Evolutionary conservation across 805 yeast genomes (phyloP).

Genomic region (Candida caryicola): DNA sequence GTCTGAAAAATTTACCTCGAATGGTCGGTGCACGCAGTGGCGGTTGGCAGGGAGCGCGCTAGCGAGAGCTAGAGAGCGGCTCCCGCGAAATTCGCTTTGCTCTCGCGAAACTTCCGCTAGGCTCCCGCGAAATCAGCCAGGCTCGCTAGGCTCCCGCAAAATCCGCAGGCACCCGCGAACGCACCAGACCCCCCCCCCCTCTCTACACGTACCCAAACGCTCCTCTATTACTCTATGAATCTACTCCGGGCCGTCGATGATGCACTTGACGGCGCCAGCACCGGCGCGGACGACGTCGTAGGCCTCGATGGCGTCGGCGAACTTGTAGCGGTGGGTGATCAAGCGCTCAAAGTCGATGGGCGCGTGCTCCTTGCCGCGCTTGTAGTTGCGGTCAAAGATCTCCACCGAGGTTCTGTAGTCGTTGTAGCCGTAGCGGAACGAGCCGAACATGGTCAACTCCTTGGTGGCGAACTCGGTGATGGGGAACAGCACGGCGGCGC

Average conservation of each 20-base stretch:
- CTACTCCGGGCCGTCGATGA: conserved; percentile 74
- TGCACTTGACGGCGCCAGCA: conserved; percentile 68
- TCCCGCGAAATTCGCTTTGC: too few species aligned
- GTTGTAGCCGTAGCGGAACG: conserved; percentile 76
- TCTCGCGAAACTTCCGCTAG: too few species aligned
- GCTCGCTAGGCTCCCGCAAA: too few species aligned
- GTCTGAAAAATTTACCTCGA: too few species aligned
- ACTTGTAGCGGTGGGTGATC: conserved; percentile 71
- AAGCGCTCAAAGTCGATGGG: conserved; percentile 60
- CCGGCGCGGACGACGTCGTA: conserved; percentile 69
- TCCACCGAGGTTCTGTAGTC: conserved; percentile 74
- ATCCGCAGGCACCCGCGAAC: too few species aligned
- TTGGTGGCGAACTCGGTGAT: conserved; percentile 64
- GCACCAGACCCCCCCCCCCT: too few species aligned
- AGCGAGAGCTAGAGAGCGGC: too few species aligned
- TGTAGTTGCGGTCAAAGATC: conserved; percentile 56
- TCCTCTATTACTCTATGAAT: too few species aligned
- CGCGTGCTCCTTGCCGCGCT: conserved; percentile 37
- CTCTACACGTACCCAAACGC: too few species aligned
- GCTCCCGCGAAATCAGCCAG: too few species aligned
- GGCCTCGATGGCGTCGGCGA: conserved; percentile 72
- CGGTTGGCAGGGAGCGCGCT: too few species aligned
- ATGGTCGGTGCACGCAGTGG: too few species aligned
- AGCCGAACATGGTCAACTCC: conserved; percentile 69
- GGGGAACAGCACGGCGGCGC: conserved; percentile 67